phyloP scores from a whole-genome alignment of 805 yeast species.

The Metschnikowia cerradonensis region DNA sequence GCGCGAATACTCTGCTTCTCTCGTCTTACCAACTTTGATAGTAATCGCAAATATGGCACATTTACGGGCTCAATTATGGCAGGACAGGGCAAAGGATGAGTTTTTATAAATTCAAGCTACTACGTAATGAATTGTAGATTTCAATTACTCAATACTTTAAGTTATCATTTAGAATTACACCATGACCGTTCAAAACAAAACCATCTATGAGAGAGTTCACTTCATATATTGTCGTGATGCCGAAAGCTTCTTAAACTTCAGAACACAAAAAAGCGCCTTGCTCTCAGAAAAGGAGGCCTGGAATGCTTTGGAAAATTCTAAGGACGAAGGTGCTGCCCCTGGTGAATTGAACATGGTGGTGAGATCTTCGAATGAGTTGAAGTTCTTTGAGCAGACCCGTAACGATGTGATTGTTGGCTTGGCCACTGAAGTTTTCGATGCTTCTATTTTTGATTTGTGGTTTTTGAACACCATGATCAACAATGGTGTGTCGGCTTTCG shows the following conservation, averaged over 20 bases:
- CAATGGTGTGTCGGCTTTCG: constrained; percentile 14
- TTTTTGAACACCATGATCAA: constrained; percentile 25
- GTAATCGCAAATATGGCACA: not conserved
- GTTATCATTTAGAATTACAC: not conserved
- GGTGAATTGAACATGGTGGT: constrained; percentile 4
- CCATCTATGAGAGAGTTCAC: constrained; percentile 26
- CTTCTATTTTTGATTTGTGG: constrained; percentile 30
- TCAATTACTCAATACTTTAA: not conserved
- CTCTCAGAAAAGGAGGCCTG: constrained; percentile 6
- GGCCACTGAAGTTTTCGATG: constrained; percentile 24
- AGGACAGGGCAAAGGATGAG: not conserved
- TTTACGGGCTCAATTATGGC: not conserved
- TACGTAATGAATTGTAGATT: not conserved
- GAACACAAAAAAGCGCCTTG: constrained; percentile 11
- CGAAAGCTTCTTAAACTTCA: constrained; percentile 13
- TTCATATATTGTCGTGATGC: constrained; percentile 25
- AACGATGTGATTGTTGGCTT: constrained; percentile 23
- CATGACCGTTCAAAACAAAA: constrained; percentile 19
- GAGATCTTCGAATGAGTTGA: constrained; percentile 5
- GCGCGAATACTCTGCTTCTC: constrained; percentile 1
- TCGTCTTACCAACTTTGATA: not conserved
- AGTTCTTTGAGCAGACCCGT: constrained; percentile 21
- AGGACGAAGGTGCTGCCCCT: not conserved
- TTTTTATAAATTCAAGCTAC: not conserved
- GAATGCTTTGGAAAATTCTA: constrained; percentile 5